Base-by-base conservation (phyloP, 2,329 filamentous ascomycete genomes). In the Ramularia collo-cygni region DNA sequence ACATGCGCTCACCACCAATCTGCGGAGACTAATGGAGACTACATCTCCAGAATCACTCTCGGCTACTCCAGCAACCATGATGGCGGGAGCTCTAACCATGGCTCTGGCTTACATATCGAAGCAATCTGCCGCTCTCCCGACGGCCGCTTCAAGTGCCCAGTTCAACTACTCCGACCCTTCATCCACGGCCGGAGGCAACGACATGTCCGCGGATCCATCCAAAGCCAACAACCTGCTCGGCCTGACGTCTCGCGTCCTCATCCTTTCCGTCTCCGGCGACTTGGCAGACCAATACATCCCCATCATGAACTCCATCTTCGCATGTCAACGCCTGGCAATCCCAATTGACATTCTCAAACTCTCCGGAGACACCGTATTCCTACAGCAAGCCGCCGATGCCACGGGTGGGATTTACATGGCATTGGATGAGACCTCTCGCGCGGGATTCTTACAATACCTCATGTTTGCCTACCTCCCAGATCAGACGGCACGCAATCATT, bases 281-380 rank as follows among this genome's bases (percentile, higher is more conserved):
- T 77, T 94, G 0, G 80, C 88, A 4, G 84, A 77, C 46, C 81
- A 96, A 64, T 98, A 98, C 68, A 98, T 98, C 40, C 84, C 90
- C 1, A 92, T 94, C 52, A 98, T 98, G 92, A 98, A 98, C 67
- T 79, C 83, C 55, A 94, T 96, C 46, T 98, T 98, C 64, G 92
- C 92, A 2, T 92, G 90, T 43, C 85, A 94, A 57, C 81, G 90
- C 49, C 76, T 88, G 40, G 78, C 79, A 53, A 87, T 98, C 48
- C 85, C 89, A 16, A 88, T 98, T 55, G 92, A 98, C 62, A 90
- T 95, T 24, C 76, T 94, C 45, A 84, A 93, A 51, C 72, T 98
- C 9, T 79, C 83, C 29, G 87, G 86, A 15, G 79, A 87, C 52
- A 86, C 90, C 0, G 89, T 94, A 8, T 93, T 98, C 62, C 71